Conservation (phyloP, 441 rosid genomes). For the Bruguiera hainesii region DNA sequence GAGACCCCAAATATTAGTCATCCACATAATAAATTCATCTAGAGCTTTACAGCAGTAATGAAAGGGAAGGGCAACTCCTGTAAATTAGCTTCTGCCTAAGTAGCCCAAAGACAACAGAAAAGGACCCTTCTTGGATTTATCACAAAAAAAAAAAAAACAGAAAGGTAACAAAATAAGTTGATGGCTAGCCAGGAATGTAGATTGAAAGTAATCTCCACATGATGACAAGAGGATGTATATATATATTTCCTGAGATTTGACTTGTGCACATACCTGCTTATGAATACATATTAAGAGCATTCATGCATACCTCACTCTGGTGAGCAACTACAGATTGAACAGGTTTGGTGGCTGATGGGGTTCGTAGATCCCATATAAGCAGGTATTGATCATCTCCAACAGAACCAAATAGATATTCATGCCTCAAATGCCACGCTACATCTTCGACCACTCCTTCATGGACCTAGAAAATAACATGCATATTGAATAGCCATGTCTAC, state of each 20-base stretch:
- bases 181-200: too few species aligned
- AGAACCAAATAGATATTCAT: conserved; percentile 91
- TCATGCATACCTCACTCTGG: conserved; percentile 66
- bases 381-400: conserved; percentile 95
- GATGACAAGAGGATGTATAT: too few species aligned
- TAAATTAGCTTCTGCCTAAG: neutral
- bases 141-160: neutral
- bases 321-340: conserved; percentile 90
- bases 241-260: too few species aligned
- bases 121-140: neutral
- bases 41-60: neutral
- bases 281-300: neutral
- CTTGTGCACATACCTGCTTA: too few species aligned
- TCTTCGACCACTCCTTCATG: conserved; percentile 99
- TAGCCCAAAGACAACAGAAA: neutral
- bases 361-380: conserved; percentile 85
- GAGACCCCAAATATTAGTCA: neutral
- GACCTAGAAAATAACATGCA: conserved; percentile 36
- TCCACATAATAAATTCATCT: neutral
- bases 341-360: conserved; percentile 64
- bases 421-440: conserved; percentile 97
- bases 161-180: too few species aligned
- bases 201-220: too few species aligned
- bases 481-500: too few species aligned
- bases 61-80: neutral